Evolutionary conservation across 176 grass and related monocot species (phyloP), one percentile per base, ranked within the genome.

Genomic region (Oryza longistaminata): DNA sequence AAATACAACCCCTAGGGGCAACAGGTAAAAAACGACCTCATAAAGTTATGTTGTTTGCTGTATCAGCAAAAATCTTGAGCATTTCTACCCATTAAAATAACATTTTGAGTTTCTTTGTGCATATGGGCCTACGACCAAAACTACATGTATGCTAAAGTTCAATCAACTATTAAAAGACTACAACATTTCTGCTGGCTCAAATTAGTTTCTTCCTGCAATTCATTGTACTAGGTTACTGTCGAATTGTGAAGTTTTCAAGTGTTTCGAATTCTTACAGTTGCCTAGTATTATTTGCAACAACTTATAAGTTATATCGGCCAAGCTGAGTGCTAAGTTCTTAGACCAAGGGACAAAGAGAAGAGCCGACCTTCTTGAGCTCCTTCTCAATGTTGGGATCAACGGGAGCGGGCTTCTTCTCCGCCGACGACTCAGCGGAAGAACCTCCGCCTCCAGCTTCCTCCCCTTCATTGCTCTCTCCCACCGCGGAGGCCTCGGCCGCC

Each of bases 291-390:
- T 60, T n/a, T 19, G 11, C 6, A 60, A 60, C 16, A 60, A 31
- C 29, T 31, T 31, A 31, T 31, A 0, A 31, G n/a, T 60, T 60
- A 7, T 62, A 21, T 11, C 58, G 58, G 9, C 24, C 58, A 62
- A 62, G 58, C 21, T 10, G 0, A 45, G 12, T 72, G 19, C 40
- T 44, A 64, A 45, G 37, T 33, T 11, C 61, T n/a, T 61, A 35
- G 34, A 35, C 34, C 5, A 37, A 12, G 25, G 19, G 11, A 31
- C n/a, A 83, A 84, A 71, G 26, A 19, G 40, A 53, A 39, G 12
- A 80, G 53, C 80, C 21, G 7, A 95, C 93, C 96, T 98, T 98
- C 81, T 94, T 98, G 80, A 98, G 85, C 61, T 98, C 89, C 88
- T 95, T 95, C 61, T 95, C 91, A 72, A 93, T 91, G 76, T 31